A percentile compares a stretch with the other conserved stretches of the same genome.
Conservation (phyloP, 352 stramenopile genomes). For the Phytophthora constricta region DNA sequence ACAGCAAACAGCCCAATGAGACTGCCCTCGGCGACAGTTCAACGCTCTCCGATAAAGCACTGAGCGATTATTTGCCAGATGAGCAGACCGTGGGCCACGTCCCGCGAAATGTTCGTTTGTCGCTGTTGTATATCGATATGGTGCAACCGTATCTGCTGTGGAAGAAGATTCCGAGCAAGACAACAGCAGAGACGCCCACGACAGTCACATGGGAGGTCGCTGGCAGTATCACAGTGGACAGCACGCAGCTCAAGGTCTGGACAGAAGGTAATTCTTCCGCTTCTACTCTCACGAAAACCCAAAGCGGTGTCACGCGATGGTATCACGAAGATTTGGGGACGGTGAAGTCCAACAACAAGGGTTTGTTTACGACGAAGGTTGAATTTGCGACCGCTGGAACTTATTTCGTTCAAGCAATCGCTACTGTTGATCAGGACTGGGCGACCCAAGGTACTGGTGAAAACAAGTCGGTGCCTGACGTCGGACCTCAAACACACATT, state of each 20-base stretch:
- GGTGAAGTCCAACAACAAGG: constrained; percentile 59
- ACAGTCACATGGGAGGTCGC: constrained; percentile 65
- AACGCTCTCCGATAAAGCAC: constrained; percentile 49
- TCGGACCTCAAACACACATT: constrained; percentile 73
- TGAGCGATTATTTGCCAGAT: constrained; percentile 53
- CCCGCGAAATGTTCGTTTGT: constrained; percentile 92
- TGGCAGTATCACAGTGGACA: constrained; percentile 66
- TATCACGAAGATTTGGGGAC: constrained; percentile 63
- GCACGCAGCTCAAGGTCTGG: constrained; percentile 58
- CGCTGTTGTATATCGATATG: constrained; percentile 92
- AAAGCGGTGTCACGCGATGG: constrained; percentile 64
- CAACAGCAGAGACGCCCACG: constrained; percentile 11
- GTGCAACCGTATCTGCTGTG: constrained; percentile 92
- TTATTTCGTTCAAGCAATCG: constrained; percentile 66
- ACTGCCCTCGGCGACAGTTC: constrained; percentile 72
- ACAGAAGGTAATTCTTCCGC: constrained; percentile 29
- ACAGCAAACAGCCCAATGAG: constrained; percentile 81
- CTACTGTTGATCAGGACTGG: constrained; percentile 76
- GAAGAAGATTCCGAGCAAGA: constrained; percentile 37
- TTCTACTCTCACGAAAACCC: constrained; percentile 35
- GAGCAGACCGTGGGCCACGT: constrained; percentile 88
- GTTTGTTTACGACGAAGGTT: constrained; percentile 46
- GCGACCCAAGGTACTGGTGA: constrained; percentile 47
- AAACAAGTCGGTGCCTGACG: constrained; percentile 44
- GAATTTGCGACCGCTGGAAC: constrained; percentile 48